These are phyloP conservation scores for Stachybotrys elegans DNA, from an alignment of 2,329 filamentous ascomycete genomes.

Conservation along the genomic window DNA sequence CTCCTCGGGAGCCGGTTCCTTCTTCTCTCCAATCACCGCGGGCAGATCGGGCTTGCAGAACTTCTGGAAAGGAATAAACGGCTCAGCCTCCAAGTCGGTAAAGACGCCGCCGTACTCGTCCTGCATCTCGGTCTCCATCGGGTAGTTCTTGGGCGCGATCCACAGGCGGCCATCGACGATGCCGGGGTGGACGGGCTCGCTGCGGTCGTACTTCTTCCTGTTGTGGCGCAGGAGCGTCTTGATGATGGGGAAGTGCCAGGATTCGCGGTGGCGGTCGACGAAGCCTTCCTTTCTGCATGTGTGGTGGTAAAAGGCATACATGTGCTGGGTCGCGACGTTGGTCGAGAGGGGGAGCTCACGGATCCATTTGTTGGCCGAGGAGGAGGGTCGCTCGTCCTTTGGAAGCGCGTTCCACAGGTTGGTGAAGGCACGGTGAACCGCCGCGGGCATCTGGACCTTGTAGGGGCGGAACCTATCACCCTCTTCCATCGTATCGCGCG, in stretches of 20 bases:
- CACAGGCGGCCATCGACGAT: conserved; percentile 9
- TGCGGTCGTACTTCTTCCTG: not conserved
- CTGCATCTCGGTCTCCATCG: not conserved
- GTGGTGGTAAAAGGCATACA: not conserved
- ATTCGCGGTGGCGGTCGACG: not conserved
- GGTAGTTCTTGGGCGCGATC: conserved; percentile 3
- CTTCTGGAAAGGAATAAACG: conserved; percentile 3
- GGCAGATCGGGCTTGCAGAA: conserved; percentile 1
- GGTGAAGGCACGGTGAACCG: not conserved
- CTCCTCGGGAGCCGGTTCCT: not conserved
- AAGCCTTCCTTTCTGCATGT: not conserved
- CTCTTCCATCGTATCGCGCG: not conserved
- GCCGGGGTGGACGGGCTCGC: conserved; percentile 1
- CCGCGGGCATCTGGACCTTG: not conserved
- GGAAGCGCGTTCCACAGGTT: not conserved
- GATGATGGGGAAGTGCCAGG: not conserved
- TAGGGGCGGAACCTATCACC: not conserved
- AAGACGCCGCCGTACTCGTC: conserved; percentile 7
- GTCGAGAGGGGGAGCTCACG: not conserved
- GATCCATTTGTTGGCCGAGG: not conserved
- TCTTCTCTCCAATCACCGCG: not conserved
- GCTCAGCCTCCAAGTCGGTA: conserved; percentile 4
- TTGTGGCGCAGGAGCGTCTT: not conserved
- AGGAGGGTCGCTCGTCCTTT: not conserved
- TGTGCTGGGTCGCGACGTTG: not conserved